Evolutionary conservation across 2,329 filamentous ascomycete genomes (phyloP).

Genomic region (Alternaria sp.): DNA sequence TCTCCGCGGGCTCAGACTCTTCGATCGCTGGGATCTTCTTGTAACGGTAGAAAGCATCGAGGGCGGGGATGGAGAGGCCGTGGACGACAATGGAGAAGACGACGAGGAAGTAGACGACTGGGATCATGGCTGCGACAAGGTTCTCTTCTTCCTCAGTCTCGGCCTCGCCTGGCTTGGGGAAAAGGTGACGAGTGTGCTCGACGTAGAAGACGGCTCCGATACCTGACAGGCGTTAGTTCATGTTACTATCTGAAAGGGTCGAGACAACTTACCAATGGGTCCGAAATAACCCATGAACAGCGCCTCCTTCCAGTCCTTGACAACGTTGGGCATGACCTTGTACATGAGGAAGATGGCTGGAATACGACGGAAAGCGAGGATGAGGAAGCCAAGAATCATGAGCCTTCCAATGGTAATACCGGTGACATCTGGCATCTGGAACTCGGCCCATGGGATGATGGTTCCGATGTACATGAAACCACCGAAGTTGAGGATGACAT

Average conservation of each 20-base stretch:
- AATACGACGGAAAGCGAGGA: slow-evolving; percentile 63
- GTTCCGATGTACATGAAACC: slow-evolving; percentile 67
- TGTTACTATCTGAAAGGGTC: background rate
- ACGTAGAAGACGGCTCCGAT: slow-evolving; percentile 56
- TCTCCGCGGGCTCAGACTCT: slow-evolving; percentile 32
- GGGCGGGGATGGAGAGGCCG: slow-evolving; percentile 56
- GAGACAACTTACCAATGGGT: slow-evolving; percentile 42
- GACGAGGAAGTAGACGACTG: slow-evolving; percentile 57
- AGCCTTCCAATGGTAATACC: slow-evolving; percentile 61
- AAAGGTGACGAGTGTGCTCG: slow-evolving; percentile 53
- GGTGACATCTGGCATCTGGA: slow-evolving; percentile 59
- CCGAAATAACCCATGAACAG: slow-evolving; percentile 66
- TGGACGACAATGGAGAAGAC: slow-evolving; percentile 56
- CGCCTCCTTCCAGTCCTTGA: slow-evolving; percentile 63
- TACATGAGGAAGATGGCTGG: slow-evolving; percentile 62
- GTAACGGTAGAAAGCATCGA: slow-evolving; percentile 50
- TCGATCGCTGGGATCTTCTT: slow-evolving; percentile 54
- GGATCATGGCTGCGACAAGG: slow-evolving; percentile 49
- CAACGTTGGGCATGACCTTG: slow-evolving; percentile 61
- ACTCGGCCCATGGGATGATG: slow-evolving; percentile 62
- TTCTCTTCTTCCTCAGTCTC: slow-evolving; percentile 50
- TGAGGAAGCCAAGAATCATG: slow-evolving; percentile 59
- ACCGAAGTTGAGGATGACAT: slow-evolving; percentile 65
- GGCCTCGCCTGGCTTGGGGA: slow-evolving; percentile 50
- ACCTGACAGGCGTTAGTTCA: slow-evolving; percentile 20